Base-by-base conservation (phyloP, 2,329 filamentous ascomycete genomes). In the Pyrenophora tritici-repentis region DNA sequence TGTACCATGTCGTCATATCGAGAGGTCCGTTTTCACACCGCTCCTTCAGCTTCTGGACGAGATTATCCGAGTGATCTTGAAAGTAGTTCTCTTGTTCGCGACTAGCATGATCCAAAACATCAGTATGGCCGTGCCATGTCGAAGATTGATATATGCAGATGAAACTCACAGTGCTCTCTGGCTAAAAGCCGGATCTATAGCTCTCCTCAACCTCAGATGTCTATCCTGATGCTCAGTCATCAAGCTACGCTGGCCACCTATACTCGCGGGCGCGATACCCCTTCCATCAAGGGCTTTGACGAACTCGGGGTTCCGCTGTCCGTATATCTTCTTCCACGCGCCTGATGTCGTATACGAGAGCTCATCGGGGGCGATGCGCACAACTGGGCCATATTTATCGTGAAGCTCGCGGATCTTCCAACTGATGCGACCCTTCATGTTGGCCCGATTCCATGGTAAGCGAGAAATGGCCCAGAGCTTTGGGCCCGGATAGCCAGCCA, bases 301-400 rank as follows among this genome's bases (percentile, higher is more conserved):
- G 8, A 50, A 50, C 12, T 50, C 47, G 6, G 47, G 47, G 6
- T 46, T 46, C 10, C 41, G 42, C 65, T 52, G 49, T 42, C 49
- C 44, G 2, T 52, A 48, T 26, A 43, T 48, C 14, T 52, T 43
- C 26, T 47, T 47, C 49, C 49, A 52, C 13, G 49, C 49, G 7
- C 34, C 49, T 6, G 44, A 40, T 6, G 38, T 42, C 3, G 43
- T 48, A 6, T 42, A 52, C 3, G 38, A 43, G 10, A 52, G 35
- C 29, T 52, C 49, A 13, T 52, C 49, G 22, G 49, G 49, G 3
- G 43, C 39, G 14, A 48, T 43, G 16, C 49, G 49, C 16, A 52
- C 49, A 20, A 52, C 31, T 6, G 38, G 37, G 5, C 49, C 44
- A 13, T 52, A 52, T 20, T 40, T 34, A 9, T 48, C 49, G 17